These are phyloP conservation scores for Trypanosoma theileri DNA, from an alignment of 208 protist species.

Conservation along the genomic window DNA sequence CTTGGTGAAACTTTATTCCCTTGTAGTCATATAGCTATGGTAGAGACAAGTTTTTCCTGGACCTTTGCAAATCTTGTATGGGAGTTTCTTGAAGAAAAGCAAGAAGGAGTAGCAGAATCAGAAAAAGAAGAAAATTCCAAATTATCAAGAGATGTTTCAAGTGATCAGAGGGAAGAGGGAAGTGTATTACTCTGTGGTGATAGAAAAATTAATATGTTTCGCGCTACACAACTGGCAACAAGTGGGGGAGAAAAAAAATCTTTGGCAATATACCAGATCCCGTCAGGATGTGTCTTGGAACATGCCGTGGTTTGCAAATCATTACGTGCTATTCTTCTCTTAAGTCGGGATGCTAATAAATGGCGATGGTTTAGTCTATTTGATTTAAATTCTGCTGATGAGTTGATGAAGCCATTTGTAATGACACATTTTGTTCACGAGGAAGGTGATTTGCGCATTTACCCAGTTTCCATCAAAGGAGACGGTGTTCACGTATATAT, in stretches of 20 bases:
- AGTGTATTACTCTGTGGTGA: conserved; percentile 18
- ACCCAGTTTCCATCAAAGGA: conserved; percentile 44
- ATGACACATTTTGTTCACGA: conserved; percentile 64
- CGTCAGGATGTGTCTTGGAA: conserved; percentile 52
- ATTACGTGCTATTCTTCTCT: conserved; percentile 54
- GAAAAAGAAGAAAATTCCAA: neutral
- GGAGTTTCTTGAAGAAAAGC: neutral
- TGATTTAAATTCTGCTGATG: conserved; percentile 57
- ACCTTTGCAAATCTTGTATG: neutral
- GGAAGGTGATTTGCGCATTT: conserved; percentile 65
- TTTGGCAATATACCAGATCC: conserved; percentile 37
- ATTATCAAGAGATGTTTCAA: neutral
- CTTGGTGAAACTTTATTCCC: conserved; percentile 5
- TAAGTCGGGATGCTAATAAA: conserved; percentile 73
- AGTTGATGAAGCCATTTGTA: conserved; percentile 55
- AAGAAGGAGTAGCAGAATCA: neutral
- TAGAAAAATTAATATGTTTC: conserved; percentile 6
- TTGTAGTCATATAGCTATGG: neutral
- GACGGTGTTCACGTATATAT: conserved; percentile 79
- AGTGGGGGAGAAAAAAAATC: neutral
- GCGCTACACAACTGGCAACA: conserved; percentile 2
- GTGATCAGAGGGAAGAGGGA: neutral
- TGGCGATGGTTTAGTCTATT: conserved; percentile 84
- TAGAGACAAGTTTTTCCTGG: conserved; percentile 8
- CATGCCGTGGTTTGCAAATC: conserved; percentile 53